Evolutionary conservation across 1,139 yeast genomes (phyloP), one percentile per base, ranked within the genome.

Genomic region (Diutina rugosa): DNA sequence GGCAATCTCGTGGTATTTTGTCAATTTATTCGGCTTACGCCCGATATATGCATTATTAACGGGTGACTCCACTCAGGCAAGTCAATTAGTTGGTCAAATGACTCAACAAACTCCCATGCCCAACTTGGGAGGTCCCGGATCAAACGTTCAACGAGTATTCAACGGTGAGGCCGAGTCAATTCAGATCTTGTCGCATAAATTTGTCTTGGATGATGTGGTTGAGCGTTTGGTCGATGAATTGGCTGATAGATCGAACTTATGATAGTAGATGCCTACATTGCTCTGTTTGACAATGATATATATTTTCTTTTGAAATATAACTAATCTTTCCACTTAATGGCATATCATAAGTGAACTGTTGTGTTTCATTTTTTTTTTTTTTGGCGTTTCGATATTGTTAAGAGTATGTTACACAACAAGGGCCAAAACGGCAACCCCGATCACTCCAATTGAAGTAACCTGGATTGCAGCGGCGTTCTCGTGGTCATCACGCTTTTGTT

Each of bases 1-100:
- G 47, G 85, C 97, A 2, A 85, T 95, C 38, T 90, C 97, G n/a
- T 93, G 98, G 99, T 93, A 93, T 68, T 90, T 93, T 68, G 88
- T 93, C 57, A 89, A 90, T 59, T 80, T 90, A 62, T 72, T 91
- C 58, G 99, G 99, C 46, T 78, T 93, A 60, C 81, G 84, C 61
- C 89, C 97, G 0, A 84, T 93, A 1, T 88, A 86, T 68, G 80
- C 89, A 32, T 76, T 91, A 57, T 63, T 91, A 21, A 78, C 89
- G 66, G 85, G 85, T 4, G 85, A 80, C 60, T 63, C 70, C 1
- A 65, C 67, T 29, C 74, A 78, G 58, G 78, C 76, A 14, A 77
- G 77, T 48, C 81, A 81, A 29, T 74, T 82, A 56, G 53, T 49
- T 5, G 53, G 53, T n/a, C 18, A 38, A n/a, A 74, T 80, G 61